phyloP scores from a whole-genome alignment of 129 eudicot genomes.

The Tanacetum coccineum region DNA sequence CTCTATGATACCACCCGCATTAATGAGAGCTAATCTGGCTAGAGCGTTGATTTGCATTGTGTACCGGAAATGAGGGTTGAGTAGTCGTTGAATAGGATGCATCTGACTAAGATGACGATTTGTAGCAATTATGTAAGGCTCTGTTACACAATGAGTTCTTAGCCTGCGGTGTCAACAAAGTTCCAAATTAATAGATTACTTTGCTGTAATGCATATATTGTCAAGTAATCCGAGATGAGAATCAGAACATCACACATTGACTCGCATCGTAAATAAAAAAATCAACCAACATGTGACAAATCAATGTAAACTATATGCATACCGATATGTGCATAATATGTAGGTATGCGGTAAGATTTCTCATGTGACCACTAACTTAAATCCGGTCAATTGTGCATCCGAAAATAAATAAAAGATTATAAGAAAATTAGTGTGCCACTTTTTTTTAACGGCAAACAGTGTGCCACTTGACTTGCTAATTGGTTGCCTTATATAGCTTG shows the following conservation, averaged over 20 bases:
- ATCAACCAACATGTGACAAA: too few relatives aligned
- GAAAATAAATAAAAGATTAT: too few relatives aligned
- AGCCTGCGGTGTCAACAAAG: conserved; percentile 42
- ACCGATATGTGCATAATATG: too few relatives aligned
- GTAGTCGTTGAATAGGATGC: conserved; percentile 64
- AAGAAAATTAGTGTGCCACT: too few relatives aligned
- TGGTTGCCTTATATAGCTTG: too few relatives aligned
- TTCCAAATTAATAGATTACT: not conserved
- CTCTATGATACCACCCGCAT: conserved; percentile 64
- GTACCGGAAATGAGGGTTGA: conserved; percentile 69
- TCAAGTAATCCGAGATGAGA: too few relatives aligned
- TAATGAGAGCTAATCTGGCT: conserved; percentile 54
- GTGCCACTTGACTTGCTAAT: too few relatives aligned
- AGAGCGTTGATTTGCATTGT: conserved; percentile 81
- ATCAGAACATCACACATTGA: not conserved
- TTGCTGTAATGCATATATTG: not conserved
- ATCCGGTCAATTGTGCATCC: too few relatives aligned
- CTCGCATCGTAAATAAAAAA: not conserved
- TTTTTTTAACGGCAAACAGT: too few relatives aligned
- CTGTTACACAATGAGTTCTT: conserved; percentile 69
- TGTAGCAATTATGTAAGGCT: conserved; percentile 77
- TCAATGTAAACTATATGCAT: too few relatives aligned
- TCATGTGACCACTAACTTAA: too few relatives aligned
- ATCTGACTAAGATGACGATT: conserved; percentile 69
- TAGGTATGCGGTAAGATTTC: too few relatives aligned